Conservation (phyloP, 208 protist species). For the Leishmania arabica region DNA sequence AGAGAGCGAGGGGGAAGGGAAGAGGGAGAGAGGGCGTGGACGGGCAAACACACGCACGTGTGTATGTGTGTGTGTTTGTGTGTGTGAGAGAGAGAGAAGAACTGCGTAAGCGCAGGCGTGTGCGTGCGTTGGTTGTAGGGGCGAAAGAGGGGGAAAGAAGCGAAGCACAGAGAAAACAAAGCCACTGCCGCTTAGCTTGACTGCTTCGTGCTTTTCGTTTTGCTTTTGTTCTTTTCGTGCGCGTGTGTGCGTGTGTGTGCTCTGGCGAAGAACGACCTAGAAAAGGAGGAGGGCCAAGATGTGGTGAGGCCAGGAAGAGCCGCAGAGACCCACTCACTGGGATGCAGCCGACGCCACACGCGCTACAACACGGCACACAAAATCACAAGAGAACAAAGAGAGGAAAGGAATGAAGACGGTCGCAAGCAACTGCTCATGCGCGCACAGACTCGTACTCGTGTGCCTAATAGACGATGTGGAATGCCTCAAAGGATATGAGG, state of each 20-base stretch:
- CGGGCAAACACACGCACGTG: not conserved
- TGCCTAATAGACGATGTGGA: not conserved
- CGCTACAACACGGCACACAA: not conserved
- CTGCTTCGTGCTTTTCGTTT: not conserved
- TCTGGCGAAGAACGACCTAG: not conserved
- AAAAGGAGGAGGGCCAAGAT: conserved; percentile 7
- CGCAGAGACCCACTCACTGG: not conserved
- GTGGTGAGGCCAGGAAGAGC: not conserved
- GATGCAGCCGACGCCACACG: not conserved
- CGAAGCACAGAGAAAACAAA: conserved; percentile 12
- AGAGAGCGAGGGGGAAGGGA: not conserved
- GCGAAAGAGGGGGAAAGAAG: not conserved
- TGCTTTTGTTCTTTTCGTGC: no score
- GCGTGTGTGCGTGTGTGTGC: not conserved
- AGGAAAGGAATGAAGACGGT: not conserved
- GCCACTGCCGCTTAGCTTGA: not conserved
- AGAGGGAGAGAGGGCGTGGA: not conserved
- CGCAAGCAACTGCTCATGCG: not conserved
- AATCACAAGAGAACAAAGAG: not conserved
- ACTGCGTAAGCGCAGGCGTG: not conserved
- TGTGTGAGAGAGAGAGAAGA: no score
- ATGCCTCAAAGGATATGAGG: not conserved
- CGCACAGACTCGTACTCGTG: not conserved
- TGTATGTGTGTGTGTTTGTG: no score
- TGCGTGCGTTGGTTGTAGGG: not conserved